A percentile compares a stretch with the other conserved stretches of the same genome.
phyloP scores from a whole-genome alignment of 768 basidiomycete species.

The Leucocoprinus sp. region DNA sequence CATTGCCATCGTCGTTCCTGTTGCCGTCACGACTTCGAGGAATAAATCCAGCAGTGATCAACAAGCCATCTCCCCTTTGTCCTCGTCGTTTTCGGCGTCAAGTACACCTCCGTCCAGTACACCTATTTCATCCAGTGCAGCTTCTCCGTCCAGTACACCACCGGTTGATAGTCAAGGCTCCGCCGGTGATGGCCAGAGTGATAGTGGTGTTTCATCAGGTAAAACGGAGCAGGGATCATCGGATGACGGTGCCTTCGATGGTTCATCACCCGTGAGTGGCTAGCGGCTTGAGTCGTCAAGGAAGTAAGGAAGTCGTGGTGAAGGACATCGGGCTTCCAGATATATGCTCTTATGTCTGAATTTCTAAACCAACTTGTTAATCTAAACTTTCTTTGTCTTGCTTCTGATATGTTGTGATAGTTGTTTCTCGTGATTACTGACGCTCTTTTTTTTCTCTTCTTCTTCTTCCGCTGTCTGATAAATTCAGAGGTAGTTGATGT shows the following conservation, averaged over 20 bases:
- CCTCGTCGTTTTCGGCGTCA: not conserved
- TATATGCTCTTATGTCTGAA: too few species aligned
- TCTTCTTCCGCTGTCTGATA: not conserved
- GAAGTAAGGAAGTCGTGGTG: too few species aligned
- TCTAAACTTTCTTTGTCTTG: not conserved
- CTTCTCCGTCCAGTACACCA: not conserved
- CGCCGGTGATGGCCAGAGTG: not conserved
- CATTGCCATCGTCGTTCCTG: slow-evolving; percentile 42
- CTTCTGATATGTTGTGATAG: not conserved
- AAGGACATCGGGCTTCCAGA: too few species aligned
- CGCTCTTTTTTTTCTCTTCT: not conserved
- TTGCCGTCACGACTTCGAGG: slow-evolving; percentile 46
- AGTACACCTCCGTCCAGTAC: too few species aligned
- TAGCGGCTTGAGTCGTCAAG: too few species aligned
- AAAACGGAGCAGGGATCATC: too few species aligned
- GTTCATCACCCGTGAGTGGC: too few species aligned
- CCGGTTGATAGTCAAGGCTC: not conserved
- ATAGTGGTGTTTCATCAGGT: not conserved
- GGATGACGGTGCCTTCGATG: too few species aligned
- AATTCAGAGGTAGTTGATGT: not conserved
- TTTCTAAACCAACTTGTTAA: too few species aligned
- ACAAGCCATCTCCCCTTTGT: too few species aligned
- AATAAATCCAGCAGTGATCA: slow-evolving; percentile 7
- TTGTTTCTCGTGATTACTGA: not conserved
- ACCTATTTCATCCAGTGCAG: too few species aligned